These are phyloP conservation scores for Theobroma cacao DNA, from an alignment of 345 rosid species.

Conservation along the genomic window DNA sequence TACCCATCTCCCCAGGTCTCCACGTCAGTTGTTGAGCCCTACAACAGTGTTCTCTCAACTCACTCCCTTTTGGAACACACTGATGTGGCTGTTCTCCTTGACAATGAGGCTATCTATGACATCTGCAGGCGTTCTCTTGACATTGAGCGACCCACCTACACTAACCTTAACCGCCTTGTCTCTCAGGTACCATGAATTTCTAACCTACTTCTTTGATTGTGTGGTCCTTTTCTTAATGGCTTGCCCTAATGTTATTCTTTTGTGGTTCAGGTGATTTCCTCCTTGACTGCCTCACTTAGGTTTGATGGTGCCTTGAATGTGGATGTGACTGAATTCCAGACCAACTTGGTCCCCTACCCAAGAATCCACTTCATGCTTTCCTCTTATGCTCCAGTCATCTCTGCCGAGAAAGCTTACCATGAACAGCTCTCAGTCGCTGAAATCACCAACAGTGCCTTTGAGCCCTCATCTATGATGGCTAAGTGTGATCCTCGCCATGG, in stretches of 20 bases:
- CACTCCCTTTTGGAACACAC: constrained; percentile 77
- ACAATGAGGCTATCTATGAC: constrained; percentile 58
- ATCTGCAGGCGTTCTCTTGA: constrained; percentile 76
- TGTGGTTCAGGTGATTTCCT: constrained; percentile 56
- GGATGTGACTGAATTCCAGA: constrained; percentile 77
- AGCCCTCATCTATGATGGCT: constrained; percentile 54
- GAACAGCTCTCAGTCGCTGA: constrained; percentile 61
- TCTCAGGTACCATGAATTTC: constrained; percentile 46
- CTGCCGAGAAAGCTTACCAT: constrained; percentile 53
- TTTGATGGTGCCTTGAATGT: constrained; percentile 81
- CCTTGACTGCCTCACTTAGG: constrained; percentile 76
- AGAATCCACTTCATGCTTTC: constrained; percentile 89
- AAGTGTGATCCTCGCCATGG: constrained; percentile 86
- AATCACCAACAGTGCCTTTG: constrained; percentile 55
- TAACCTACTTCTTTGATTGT: neutral
- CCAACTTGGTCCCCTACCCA: constrained; percentile 79
- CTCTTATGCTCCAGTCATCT: constrained; percentile 75
- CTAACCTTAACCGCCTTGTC: constrained; percentile 71
- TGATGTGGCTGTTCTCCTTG: constrained; percentile 63
- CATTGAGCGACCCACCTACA: constrained; percentile 76
- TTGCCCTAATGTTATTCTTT: neutral
- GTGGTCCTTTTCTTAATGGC: neutral
- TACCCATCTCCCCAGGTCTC: constrained; percentile 84
- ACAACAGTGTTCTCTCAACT: constrained; percentile 77
- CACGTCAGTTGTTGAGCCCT: constrained; percentile 73